Evolutionary conservation across 805 yeast species (phyloP), one percentile per base, ranked within the genome.

Genomic region (Candida pini): DNA sequence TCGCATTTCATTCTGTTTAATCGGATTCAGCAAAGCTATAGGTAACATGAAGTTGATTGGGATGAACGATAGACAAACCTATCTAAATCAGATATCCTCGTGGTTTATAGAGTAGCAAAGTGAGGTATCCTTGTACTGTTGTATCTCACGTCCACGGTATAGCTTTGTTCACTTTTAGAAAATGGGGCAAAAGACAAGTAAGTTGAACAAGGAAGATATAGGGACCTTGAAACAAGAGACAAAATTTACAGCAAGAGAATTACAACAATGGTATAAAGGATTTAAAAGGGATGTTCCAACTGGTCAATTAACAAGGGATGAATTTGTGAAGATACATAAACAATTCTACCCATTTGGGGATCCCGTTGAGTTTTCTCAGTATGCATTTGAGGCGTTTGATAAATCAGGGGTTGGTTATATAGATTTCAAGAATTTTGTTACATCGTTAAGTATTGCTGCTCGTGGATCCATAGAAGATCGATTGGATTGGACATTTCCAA

Each of bases 331-430:
- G 58, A 89, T 92, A 14, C 94, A 89, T 64, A 86, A 86, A 56
- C 97, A 92, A 54, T 92, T 90, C 59, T 92, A 92, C 68, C 99
- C 99, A 14, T 92, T 92, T 66, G 99, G 99, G 0, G 96, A 90
- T 51, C 96, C 98, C 1, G 75, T 83, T 4, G 90, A 87, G 39
- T 92, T 87, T 62, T 86, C 96, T 37, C 84, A 78, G 38, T 83
- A 81, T 48, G 81, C 94, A 12, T 92, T 92, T 62, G 77, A 80
- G 35, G 95, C 87, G 3, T 89, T 92, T 59, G 97, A 92, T 57
- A 71, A 74, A 27, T 92, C 87, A 54, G 69, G 75, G 49, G 73
- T 76, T 39, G 96, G 94, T 16, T 71, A 76, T 28, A 83, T 92
- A 27, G 96, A 87, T 54, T 92, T 92, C 64, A 84, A 82, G 60